Conservation (phyloP, 331 rosid genomes). For the Quercus lobata region DNA sequence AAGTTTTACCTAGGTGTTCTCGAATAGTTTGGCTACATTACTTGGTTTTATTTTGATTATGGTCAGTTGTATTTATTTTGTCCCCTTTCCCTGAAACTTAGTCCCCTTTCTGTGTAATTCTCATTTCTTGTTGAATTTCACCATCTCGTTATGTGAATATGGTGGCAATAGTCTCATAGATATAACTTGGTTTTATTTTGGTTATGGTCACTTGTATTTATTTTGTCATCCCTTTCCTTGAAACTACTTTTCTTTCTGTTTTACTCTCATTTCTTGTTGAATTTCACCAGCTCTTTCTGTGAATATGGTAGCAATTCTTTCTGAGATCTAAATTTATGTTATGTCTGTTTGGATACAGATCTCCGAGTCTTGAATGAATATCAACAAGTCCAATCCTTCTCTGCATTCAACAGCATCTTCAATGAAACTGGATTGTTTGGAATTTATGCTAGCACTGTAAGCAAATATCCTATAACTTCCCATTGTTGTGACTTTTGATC, state of each 20-base stretch:
- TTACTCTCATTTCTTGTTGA: conserved; percentile 15
- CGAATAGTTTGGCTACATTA: neutral
- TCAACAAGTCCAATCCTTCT: conserved; percentile 80
- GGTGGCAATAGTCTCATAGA: neutral
- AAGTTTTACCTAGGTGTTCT: conserved; percentile 21
- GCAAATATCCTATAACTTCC: neutral
- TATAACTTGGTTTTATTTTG: neutral
- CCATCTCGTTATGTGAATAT: neutral
- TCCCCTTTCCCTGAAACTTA: neutral
- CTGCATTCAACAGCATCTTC: conserved; percentile 98
- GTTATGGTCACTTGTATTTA: neutral
- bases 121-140: conserved; percentile 18
- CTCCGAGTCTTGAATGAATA: conserved; percentile 88
- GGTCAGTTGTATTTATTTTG: neutral
- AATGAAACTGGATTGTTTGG: conserved; percentile 92
- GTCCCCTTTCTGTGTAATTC: neutral
- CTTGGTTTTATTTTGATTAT: neutral
- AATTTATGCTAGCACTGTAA: conserved; percentile 88
- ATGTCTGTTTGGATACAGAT: conserved; percentile 44
- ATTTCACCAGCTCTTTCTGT: neutral
- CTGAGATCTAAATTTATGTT: conserved; percentile 10
- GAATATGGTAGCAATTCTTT: neutral
- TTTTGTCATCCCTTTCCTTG: neutral
- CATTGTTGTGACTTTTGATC: neutral
- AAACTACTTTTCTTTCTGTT: neutral